These are phyloP conservation scores for Colletotrichum noveboracense DNA, from an alignment of 2,329 filamentous ascomycete genomes.

Conservation along the genomic window DNA sequence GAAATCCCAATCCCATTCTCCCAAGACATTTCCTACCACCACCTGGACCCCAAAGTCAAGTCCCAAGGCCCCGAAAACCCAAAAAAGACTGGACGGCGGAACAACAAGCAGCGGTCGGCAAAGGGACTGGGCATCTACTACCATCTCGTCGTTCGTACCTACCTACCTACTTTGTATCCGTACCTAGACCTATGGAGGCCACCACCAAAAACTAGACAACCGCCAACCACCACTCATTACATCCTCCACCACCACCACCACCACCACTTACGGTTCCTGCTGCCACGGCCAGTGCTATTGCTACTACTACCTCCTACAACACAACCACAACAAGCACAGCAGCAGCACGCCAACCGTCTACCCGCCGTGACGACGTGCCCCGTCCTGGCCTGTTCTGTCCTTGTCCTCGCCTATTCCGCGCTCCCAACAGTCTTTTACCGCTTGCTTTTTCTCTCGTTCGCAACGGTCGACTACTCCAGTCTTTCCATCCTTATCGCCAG, in stretches of 20 bases:
- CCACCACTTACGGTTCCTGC: background rate
- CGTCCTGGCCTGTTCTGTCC: background rate
- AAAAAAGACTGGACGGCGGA: background rate
- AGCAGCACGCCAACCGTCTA: background rate
- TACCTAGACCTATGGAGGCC: background rate
- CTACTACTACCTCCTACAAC: background rate
- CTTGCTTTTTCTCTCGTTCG: conserved; percentile 10
- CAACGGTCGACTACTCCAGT: conserved; percentile 16
- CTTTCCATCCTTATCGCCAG: conserved; percentile 4
- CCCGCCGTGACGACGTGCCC: conserved; percentile 16
- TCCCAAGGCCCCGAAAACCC: background rate
- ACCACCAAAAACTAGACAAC: background rate
- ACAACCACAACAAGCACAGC: background rate
- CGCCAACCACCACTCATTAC: background rate
- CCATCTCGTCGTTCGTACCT: background rate
- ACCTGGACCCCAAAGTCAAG: background rate
- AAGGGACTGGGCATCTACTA: background rate
- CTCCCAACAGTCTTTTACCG: conserved; percentile 11
- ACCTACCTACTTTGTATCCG: background rate
- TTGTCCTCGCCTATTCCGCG: conserved; percentile 5
- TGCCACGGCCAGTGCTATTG: background rate
- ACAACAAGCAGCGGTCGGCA: background rate
- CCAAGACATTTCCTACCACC: background rate
- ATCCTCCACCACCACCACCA: background rate
- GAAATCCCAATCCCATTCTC: background rate